These are phyloP conservation scores for Salvia splendens DNA, from an alignment of 257 asterid species.

Conservation along the genomic window DNA sequence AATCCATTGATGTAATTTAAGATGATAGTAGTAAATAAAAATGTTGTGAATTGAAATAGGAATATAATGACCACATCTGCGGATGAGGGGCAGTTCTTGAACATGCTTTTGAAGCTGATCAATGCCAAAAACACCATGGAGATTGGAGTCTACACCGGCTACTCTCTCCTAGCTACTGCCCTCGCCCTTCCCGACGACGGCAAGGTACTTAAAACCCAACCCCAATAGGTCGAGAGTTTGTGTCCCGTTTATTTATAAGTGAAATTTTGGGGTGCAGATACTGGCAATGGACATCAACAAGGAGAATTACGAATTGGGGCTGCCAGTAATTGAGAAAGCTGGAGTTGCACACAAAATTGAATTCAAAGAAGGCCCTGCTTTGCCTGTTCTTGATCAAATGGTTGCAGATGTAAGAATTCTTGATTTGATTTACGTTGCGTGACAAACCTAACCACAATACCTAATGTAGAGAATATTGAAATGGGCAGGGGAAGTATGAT, in stretches of 20 bases:
- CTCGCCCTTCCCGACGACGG: constrained; percentile 85
- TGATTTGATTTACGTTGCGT: not conserved
- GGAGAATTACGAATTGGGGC: constrained; percentile 76
- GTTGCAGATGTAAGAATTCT: constrained; percentile 22
- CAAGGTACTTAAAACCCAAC: constrained; percentile 43
- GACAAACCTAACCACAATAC: not conserved
- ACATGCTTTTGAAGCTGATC: constrained; percentile 79
- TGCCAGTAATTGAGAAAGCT: constrained; percentile 73
- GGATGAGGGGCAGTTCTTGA: constrained; percentile 85
- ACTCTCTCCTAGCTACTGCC: constrained; percentile 83
- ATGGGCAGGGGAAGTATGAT: constrained; percentile 37
- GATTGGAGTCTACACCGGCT: constrained; percentile 91
- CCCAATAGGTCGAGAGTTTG: too few relatives aligned
- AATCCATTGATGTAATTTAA: too few relatives aligned
- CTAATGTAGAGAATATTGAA: not conserved
- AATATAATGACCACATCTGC: constrained; percentile 88
- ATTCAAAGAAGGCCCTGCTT: constrained; percentile 51
- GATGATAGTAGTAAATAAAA: too few relatives aligned
- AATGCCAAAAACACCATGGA: constrained; percentile 94
- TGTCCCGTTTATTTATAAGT: too few relatives aligned
- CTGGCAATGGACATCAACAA: constrained; percentile 88
- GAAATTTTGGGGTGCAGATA: constrained; percentile 56
- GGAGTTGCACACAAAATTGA: constrained; percentile 88
- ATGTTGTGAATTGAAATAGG: constrained; percentile 38
- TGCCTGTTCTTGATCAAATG: constrained; percentile 35